Evolutionary conservation across 306 rosid genomes (phyloP).

Genomic region (Phaseolus lunatus): DNA sequence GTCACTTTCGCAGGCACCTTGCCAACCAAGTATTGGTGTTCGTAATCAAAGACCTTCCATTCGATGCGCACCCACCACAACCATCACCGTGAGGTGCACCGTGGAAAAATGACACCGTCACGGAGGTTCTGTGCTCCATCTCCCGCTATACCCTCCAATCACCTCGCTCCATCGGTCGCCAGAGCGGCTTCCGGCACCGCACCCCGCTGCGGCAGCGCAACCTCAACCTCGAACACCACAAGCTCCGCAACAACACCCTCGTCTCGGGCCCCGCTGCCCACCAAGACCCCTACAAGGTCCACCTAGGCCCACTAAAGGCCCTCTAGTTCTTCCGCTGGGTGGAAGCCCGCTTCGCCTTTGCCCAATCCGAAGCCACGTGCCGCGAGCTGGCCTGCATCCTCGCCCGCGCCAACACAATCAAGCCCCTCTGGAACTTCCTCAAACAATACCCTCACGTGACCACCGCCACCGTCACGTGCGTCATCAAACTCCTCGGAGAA

Average conservation of each 20-base stretch:
- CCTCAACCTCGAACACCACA: conserved; percentile 54
- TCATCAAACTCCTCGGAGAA: conserved; percentile 88
- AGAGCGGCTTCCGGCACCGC: conserved; percentile 71
- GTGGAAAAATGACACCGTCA: conserved; percentile 65
- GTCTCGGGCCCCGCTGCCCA: conserved; percentile 80
- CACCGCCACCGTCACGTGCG: conserved; percentile 73
- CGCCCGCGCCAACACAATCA: conserved; percentile 59
- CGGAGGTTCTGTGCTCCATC: conserved; percentile 61
- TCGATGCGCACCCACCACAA: conserved; percentile 50
- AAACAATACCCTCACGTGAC: conserved; percentile 37
- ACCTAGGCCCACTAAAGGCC: conserved; percentile 66
- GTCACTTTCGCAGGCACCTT: conserved; percentile 44
- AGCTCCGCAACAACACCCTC: conserved; percentile 50
- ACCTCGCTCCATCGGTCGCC: conserved; percentile 75
- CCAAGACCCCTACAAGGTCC: conserved; percentile 57
- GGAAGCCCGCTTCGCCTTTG: conserved; percentile 59
- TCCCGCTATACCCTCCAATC: conserved; percentile 77
- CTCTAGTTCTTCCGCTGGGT: conserved; percentile 82
- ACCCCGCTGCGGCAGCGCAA: conserved; percentile 73
- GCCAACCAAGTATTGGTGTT: conserved; percentile 63
- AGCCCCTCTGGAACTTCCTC: conserved; percentile 71
- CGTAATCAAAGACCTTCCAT: conserved; percentile 70
- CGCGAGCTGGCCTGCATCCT: conserved; percentile 79
- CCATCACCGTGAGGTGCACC: conserved; percentile 19
- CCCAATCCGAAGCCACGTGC: conserved; percentile 69